Base-by-base conservation (phyloP, 2,329 filamentous ascomycete species). In the Blastomyces percursus region DNA sequence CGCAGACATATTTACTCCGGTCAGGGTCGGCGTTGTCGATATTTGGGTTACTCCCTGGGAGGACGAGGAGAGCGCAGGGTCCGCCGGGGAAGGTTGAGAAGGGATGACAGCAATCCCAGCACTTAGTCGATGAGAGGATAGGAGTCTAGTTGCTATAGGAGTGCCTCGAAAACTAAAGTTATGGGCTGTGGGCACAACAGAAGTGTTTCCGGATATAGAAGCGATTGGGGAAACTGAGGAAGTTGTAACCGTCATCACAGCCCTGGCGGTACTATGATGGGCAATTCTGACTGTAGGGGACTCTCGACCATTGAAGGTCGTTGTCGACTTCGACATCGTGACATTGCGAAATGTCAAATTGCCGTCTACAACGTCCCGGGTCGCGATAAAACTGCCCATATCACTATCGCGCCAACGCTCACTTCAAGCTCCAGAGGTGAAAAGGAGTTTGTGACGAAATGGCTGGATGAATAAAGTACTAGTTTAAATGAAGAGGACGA, bases 291-390 rank as follows among this genome's bases (percentile, higher is more conserved):
- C 60, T 61, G 68, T 69, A 48, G 68, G 69, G 61, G 69, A 71
- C 66, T 67, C 65, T 54, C 67, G 64, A 46, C 69, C 67, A 48
- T 67, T 67, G 58, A 66, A 64, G 24, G 67, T 66, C 59, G 68
- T 64, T 38, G 70, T 64, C 4, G 67, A 69, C 55, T 64, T 67
- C 65, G 63, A 65, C 69, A 72, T 72, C 30, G 68, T 68, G 66
- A 61, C 64, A 65, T 67, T 64, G 65, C 66, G 57, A 52, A 65
- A 66, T 61, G 56, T 4, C 38, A 46, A 58, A 40, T 19, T 58
- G 16, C 6, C 2, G n/a, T 3, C 56, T n/a, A 14, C 19, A 7
- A 3, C n/a, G 27, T 21, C 14, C 11, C 19, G 19, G 30, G 27
- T 8, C 35, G 2, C 9, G 19, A 16, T 19, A 12, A 42, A 5